Evolutionary conservation across 768 basidiomycete genomes (phyloP).

Genomic region (Galerina marginata): DNA sequence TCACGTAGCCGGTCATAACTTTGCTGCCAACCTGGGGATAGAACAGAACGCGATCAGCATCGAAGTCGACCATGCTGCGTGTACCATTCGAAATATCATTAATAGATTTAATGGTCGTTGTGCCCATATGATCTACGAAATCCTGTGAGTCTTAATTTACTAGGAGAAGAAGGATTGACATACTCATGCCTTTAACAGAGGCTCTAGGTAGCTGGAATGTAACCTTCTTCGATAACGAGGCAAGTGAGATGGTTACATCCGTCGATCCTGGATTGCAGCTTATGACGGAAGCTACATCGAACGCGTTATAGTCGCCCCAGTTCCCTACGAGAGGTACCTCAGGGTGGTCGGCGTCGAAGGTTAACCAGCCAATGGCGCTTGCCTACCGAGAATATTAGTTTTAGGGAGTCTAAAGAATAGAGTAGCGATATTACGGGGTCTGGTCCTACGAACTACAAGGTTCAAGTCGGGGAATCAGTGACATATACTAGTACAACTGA

Average conservation of each 20-base stretch:
- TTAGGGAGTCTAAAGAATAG: background rate
- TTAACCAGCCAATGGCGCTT: constrained; percentile 5
- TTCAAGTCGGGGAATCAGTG: background rate
- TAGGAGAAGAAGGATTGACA: background rate
- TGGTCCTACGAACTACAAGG: background rate
- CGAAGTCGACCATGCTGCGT: constrained; percentile 6
- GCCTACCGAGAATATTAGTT: background rate
- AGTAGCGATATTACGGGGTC: constrained; percentile 4
- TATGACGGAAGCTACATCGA: constrained; percentile 6
- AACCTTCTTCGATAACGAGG: background rate
- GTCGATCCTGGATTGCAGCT: background rate
- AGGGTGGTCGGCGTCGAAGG: constrained; percentile 4
- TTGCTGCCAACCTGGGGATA: constrained; percentile 5
- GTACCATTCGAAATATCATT: constrained; percentile 4
- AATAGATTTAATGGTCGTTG: background rate
- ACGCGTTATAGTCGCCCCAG: background rate
- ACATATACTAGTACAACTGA: background rate
- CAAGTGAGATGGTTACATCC: constrained; percentile 3
- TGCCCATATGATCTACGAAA: constrained; percentile 3
- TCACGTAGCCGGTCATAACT: constrained; percentile 5
- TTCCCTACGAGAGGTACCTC: constrained; percentile 8
- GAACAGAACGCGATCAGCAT: constrained; percentile 7
- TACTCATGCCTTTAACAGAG: constrained; percentile 3
- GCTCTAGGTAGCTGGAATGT: constrained; percentile 3
- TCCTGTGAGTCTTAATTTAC: background rate